Base-by-base conservation (phyloP, 2,329 filamentous ascomycete genomes). In the Bipolaris sorokiniana region DNA sequence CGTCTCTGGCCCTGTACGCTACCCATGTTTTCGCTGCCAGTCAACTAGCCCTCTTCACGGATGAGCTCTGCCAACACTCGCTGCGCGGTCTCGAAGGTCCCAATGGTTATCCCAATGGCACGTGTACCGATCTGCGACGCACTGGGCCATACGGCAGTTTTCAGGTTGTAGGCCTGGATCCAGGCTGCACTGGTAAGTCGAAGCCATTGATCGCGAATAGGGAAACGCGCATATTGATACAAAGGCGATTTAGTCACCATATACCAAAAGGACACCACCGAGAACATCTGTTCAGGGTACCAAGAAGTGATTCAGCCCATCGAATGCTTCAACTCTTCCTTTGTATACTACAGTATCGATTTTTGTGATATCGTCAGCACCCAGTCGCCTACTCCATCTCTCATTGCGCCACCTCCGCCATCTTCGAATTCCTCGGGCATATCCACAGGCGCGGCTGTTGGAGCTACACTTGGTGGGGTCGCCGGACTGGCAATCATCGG, bases 81-180 rank as follows among this genome's bases (percentile, higher is more conserved):
- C 10, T 58, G 13, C 40, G 53, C 23, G 56, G 54, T 10, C 22
- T 65, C 2, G 55, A 59, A n/a, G 58, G 58, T 2, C 59, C 61
- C 1, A 65, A 65, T 26, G 63, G 63, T 13, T 64, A 65, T 33
- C 63, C 63, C 0, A 60, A 64, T 41, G 63, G 63, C 2, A 62
- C 59, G 1, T 64, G 63, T 48, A 65, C 61, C 10, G 60, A 58
- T 34, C 22, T 69, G 23, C 54, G 54, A 31, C 49, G 54, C 13
- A 63, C 52, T 28, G 61, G 58, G 0, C 28, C 48, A 10, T 62
- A 63, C 11, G 61, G 61, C 1, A 66, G 65, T 48, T 70, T 71
- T 41, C 67, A 69, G 37, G 51, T 72, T 4, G 63, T 67, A 1
- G 67, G 63, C 2, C 44, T 70, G 23, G 69, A 71, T 46, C 47